Evolutionary conservation across 106 monocot genomes (phyloP).

Genomic region (Dioscorea dumetorum): DNA sequence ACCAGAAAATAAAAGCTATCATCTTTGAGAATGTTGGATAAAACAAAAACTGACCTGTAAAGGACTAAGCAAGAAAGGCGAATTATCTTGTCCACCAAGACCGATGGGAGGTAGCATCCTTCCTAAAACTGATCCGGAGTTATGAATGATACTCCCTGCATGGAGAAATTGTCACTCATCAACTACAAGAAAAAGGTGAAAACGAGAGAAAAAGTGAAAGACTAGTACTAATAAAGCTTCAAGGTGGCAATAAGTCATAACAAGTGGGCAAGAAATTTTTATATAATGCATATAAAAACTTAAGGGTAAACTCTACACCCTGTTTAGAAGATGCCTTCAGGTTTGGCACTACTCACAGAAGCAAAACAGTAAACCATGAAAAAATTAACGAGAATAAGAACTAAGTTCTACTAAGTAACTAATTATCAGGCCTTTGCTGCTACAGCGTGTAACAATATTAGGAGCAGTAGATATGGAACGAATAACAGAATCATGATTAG

Average conservation of each 20-base stretch:
- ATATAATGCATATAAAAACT: no score
- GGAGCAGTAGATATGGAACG: no score
- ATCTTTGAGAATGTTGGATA: not conserved
- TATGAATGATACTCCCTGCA: slow-evolving; percentile 41
- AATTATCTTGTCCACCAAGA: slow-evolving; percentile 19
- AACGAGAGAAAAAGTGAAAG: not conserved
- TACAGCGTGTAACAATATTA: no score
- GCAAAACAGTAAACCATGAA: no score
- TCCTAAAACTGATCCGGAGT: slow-evolving; percentile 43
- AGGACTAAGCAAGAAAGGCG: slow-evolving; percentile 19
- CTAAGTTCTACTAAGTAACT: no score
- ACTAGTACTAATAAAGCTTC: not conserved
- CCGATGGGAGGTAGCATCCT: slow-evolving; percentile 25
- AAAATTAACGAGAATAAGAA: no score
- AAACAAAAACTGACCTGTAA: slow-evolving; percentile 44
- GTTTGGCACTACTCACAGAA: no score
- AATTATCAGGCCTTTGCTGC: no score
- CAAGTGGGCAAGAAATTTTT: not conserved
- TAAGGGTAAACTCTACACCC: no score
- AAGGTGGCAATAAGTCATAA: not conserved
- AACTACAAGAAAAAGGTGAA: no score
- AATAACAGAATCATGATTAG: no score
- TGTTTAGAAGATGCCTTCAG: no score
- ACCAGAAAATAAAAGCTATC: not conserved
- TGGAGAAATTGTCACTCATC: not conserved